These are phyloP conservation scores for Lasiodiplodia citricola DNA, from an alignment of 2,329 filamentous ascomycete genomes.

Conservation along the genomic window DNA sequence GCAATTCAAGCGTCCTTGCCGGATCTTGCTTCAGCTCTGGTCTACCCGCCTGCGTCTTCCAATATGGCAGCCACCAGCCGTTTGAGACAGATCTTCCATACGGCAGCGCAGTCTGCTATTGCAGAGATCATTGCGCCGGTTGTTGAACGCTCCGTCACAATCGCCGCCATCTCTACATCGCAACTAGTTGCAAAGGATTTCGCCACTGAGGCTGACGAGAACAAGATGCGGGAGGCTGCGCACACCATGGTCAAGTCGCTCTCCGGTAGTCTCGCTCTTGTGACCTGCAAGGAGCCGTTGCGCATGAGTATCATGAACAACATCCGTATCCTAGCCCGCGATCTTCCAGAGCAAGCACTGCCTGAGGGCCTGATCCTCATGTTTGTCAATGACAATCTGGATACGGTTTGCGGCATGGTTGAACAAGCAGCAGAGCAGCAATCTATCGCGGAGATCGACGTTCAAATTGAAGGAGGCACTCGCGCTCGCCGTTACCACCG, in stretches of 20 bases:
- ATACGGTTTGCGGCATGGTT: conserved; percentile 89
- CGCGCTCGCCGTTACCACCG: conserved; percentile 79
- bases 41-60: conserved; percentile 72
- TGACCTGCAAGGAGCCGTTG: conserved; percentile 97
- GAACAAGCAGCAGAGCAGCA: conserved; percentile 95
- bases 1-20: conserved; percentile 81
- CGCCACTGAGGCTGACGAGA: conserved; percentile 87
- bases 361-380: conserved; percentile 96
- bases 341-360: conserved; percentile 70
- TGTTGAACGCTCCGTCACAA: conserved; percentile 95
- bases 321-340: conserved; percentile 80
- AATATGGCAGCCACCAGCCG: conserved; percentile 73
- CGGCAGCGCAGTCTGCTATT: conserved; percentile 85
- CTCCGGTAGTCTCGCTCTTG: conserved; percentile 88
- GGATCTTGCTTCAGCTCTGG: conserved; percentile 78
- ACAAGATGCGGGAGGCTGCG: conserved; percentile 81
- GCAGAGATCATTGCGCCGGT: conserved; percentile 97
- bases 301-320: conserved; percentile 98
- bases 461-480: conserved; percentile 83
- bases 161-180: conserved; percentile 93
- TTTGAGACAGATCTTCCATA: conserved; percentile 75
- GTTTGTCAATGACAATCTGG: conserved; percentile 98
- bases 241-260: conserved; percentile 95
- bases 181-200: conserved; percentile 98
- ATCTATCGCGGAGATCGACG: conserved; percentile 91